Evolutionary conservation across 2,329 filamentous ascomycete genomes (phyloP).

Genomic region (Pseudogymnoascus sp.): DNA sequence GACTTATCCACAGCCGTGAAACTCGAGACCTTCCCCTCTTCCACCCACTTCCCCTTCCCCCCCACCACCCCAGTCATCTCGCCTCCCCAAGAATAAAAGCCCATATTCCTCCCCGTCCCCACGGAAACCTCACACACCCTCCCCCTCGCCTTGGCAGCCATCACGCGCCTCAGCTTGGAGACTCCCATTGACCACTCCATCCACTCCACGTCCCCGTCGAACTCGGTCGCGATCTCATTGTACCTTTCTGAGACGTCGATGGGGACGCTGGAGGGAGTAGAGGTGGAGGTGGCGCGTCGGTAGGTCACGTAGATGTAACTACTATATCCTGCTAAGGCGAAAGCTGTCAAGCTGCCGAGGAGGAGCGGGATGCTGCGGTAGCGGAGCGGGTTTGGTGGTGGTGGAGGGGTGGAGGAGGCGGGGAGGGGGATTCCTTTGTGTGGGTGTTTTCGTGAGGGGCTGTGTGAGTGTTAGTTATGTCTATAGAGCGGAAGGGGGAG

Average conservation of each 20-base stretch:
- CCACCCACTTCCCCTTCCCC: conserved; percentile 18
- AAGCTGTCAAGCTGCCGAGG: conserved; percentile 16
- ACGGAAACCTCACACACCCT: conserved; percentile 56
- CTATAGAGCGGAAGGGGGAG: neutral
- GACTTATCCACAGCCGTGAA: conserved; percentile 58
- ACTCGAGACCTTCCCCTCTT: conserved; percentile 37
- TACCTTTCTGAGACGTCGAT: conserved; percentile 26
- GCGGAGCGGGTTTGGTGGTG: conserved; percentile 17
- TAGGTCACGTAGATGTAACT: conserved; percentile 31
- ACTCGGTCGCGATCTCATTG: conserved; percentile 39
- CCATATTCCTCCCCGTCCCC: conserved; percentile 54
- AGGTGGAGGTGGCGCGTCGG: conserved; percentile 24
- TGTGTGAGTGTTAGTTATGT: neutral
- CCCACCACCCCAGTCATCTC: conserved; percentile 18
- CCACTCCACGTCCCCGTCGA: conserved; percentile 50
- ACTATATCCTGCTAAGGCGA: conserved; percentile 17
- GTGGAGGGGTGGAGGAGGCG: neutral
- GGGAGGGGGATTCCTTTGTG: neutral
- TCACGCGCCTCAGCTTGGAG: conserved; percentile 38
- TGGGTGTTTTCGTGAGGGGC: neutral
- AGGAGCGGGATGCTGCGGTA: conserved; percentile 21
- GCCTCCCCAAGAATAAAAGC: conserved; percentile 48
- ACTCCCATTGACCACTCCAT: conserved; percentile 52
- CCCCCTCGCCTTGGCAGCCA: conserved; percentile 42
- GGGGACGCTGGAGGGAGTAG: conserved; percentile 18